These are phyloP conservation scores for Psilocybe cyanescens DNA, from an alignment of 768 basidiomycete genomes.

Conservation along the genomic window DNA sequence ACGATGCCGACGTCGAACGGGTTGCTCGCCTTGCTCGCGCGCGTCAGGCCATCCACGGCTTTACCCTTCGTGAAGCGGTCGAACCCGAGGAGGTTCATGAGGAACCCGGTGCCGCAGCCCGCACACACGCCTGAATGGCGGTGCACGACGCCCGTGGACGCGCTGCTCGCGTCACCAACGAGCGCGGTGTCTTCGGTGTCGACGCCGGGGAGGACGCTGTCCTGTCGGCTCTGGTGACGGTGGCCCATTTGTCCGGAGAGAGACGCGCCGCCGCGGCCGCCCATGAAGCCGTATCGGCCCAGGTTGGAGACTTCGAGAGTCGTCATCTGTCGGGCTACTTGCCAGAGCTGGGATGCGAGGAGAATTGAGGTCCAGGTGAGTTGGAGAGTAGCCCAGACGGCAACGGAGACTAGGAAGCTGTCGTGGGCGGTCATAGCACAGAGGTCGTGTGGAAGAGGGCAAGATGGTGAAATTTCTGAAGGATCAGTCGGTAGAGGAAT, in stretches of 20 bases:
- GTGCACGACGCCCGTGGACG: constrained; percentile 44
- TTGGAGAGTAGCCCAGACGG: constrained; percentile 88
- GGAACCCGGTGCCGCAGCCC: constrained; percentile 62
- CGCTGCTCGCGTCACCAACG: constrained; percentile 27
- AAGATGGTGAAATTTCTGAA: constrained; percentile 55
- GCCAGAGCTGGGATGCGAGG: constrained; percentile 87
- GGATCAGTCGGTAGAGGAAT: constrained; percentile 39
- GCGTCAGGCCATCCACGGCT: constrained; percentile 84
- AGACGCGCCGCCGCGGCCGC: constrained; percentile 78
- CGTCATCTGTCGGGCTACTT: constrained; percentile 93
- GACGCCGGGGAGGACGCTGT: constrained; percentile 42
- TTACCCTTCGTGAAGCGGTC: constrained; percentile 94
- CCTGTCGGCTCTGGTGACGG: constrained; percentile 47
- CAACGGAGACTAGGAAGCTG: constrained; percentile 82
- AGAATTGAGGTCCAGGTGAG: constrained; percentile 94
- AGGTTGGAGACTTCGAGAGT: constrained; percentile 96
- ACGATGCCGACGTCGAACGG: constrained; percentile 88
- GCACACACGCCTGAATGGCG: constrained; percentile 47
- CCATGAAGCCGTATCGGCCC: constrained; percentile 96
- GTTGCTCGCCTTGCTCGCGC: constrained; percentile 78
- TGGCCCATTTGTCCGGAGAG: constrained; percentile 80
- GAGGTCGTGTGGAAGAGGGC: constrained; percentile 67
- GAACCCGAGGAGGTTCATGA: constrained; percentile 90
- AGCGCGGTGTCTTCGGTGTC: constrained; percentile 51
- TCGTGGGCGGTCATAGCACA: constrained; percentile 77